These are phyloP conservation scores for Colletotrichum limetticola DNA, from an alignment of 2,329 filamentous ascomycete species.

Conservation along the genomic window DNA sequence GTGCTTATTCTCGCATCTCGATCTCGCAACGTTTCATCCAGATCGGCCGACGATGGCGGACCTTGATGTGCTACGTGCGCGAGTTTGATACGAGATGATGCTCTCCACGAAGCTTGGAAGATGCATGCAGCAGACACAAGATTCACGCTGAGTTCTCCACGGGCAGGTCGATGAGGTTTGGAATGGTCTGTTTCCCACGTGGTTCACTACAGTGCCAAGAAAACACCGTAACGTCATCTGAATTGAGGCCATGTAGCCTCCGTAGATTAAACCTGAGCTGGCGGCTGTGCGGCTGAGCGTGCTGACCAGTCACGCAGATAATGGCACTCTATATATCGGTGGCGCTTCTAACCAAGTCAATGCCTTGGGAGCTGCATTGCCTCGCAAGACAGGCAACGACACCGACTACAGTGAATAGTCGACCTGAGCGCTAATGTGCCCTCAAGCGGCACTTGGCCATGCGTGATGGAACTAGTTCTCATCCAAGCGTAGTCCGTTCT, in stretches of 20 bases:
- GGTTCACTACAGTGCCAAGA: slow-evolving; percentile 16
- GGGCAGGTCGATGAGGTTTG: background rate
- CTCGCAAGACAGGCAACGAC: too few relatives aligned
- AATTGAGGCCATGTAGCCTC: slow-evolving; percentile 14
- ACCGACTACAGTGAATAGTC: background rate
- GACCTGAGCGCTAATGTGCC: background rate
- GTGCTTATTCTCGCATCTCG: slow-evolving; percentile 11
- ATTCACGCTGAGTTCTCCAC: background rate
- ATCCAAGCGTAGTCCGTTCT: background rate
- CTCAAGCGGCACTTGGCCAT: background rate
- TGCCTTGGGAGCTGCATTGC: background rate
- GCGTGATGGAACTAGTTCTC: background rate
- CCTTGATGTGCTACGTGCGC: slow-evolving; percentile 10
- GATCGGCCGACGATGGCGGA: slow-evolving; percentile 15
- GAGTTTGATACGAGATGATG: slow-evolving; percentile 2
- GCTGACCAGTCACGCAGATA: background rate
- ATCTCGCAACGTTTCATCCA: slow-evolving; percentile 20
- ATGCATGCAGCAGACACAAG: background rate
- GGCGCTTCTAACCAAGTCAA: background rate
- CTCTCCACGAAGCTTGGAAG: background rate
- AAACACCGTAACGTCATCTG: slow-evolving; percentile 19
- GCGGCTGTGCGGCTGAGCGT: background rate
- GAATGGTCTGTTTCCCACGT: slow-evolving; percentile 19
- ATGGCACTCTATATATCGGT: background rate
- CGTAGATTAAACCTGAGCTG: background rate